These are phyloP conservation scores for Auricularia sp. DNA, from an alignment of 768 basidiomycete genomes.

Conservation along the genomic window DNA sequence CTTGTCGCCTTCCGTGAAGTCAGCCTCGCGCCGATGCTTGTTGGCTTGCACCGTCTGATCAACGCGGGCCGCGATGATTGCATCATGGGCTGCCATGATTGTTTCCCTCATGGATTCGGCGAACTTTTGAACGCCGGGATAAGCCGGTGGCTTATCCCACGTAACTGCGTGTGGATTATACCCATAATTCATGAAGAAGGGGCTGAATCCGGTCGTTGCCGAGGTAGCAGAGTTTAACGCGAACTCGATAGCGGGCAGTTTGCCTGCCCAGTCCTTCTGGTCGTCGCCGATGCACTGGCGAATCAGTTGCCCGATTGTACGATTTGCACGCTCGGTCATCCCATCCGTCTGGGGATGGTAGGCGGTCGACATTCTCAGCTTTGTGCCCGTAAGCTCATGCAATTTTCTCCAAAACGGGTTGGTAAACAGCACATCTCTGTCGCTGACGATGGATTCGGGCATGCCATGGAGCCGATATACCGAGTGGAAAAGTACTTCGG, in stretches of 20 bases:
- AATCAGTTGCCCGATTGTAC: slow-evolving; percentile 1
- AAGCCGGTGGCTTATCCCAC: slow-evolving; percentile 11
- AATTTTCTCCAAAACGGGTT: slow-evolving; percentile 22
- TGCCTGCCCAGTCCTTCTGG: slow-evolving; percentile 21
- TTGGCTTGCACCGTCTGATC: slow-evolving; percentile 2
- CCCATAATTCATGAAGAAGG: slow-evolving; percentile 27
- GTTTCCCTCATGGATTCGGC: slow-evolving; percentile 5
- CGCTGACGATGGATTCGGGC: slow-evolving; percentile 19
- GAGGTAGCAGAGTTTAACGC: slow-evolving; percentile 27
- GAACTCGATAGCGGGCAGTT: slow-evolving; percentile 26
- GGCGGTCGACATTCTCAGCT: slow-evolving; percentile 23
- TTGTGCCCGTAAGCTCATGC: slow-evolving; percentile 14
- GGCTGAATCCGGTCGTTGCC: slow-evolving; percentile 24
- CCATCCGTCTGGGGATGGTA: slow-evolving; percentile 32
- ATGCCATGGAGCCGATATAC: slow-evolving; percentile 28
- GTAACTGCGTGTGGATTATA: slow-evolving; percentile 21
- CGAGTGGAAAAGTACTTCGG: slow-evolving; percentile 24
- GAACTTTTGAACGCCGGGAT: slow-evolving; percentile 4
- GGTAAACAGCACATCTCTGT: slow-evolving; percentile 25
- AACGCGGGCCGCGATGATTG: slow-evolving; percentile 1
- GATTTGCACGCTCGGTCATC: slow-evolving; percentile 14
- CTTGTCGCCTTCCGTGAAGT: slow-evolving; percentile 18
- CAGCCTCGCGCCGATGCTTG: slow-evolving; percentile 3
- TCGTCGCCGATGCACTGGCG: slow-evolving; percentile 2
- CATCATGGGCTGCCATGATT: slow-evolving; percentile 6